Evolutionary conservation across 2,329 filamentous ascomycete species (phyloP), one percentile per base, ranked within the genome.

Genomic region (Fusarium tricinctum): DNA sequence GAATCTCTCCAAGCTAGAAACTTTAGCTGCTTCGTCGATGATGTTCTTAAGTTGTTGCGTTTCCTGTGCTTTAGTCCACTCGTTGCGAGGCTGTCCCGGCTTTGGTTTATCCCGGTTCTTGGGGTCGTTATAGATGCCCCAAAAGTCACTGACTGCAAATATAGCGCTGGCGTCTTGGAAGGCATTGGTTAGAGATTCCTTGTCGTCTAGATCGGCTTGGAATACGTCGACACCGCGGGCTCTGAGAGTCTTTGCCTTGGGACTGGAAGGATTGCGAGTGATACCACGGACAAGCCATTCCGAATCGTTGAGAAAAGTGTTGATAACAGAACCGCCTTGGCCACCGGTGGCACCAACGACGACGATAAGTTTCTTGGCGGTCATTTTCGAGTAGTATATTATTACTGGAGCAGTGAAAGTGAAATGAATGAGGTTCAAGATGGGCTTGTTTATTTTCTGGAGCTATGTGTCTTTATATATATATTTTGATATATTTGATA

Each of bases 281-380:
- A 66, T 44, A 22, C 46, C 63, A 15, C 49, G 55, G 19, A 66
- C 45, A 19, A 22, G 39, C 55, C 45, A 61, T 38, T 20, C 17
- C 17, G 39, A 14, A 6, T 61, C 49, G 3, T 40, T 22, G 28
- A 66, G 35, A 23, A 66, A 66, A 2, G 45, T 47, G n/a, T 50
- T 46, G 10, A 38, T 17, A 3, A 66, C 47, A 12, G 61, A 55
- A n/a, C 39, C 32, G 30, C 58, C 54, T 45, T 61, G 54, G 4
- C 39, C 33, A 10, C 58, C 58, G 15, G 58, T 61, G 14, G 45
- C 58, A 15, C 58, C 54, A 38, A 47, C 33, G 17, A 61, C 46
- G 10, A 44, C 57, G 30, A 60, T 50, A 17, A 44, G 35, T 15
- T 58, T 58, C 42, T 22, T 30, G 4, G 28, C 43, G 35, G 28